A percentile compares a stretch with the other conserved stretches of the same genome.
These are phyloP conservation scores for Phytophthora ohioensis DNA, from an alignment of 352 stramenopile species.

Conservation along the genomic window DNA sequence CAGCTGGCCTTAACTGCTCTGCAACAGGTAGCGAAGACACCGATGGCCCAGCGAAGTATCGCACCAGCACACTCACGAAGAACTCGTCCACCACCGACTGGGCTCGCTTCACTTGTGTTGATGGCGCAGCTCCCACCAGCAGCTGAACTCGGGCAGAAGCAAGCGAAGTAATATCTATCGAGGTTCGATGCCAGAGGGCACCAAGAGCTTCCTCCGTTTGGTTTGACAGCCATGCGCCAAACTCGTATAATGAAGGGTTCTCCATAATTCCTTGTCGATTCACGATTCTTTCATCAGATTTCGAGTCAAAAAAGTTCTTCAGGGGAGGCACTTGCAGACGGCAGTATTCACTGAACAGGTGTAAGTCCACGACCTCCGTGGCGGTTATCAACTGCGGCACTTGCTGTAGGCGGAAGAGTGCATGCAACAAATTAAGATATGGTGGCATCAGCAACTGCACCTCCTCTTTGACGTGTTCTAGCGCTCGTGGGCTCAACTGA, in stretches of 20 bases:
- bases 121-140: conserved; percentile 22
- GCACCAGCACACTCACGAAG: conserved; percentile 35
- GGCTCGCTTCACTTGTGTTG: background rate
- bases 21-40: conserved; percentile 17
- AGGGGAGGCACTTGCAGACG: conserved; percentile 10
- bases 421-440: conserved; percentile 60
- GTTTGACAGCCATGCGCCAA: conserved; percentile 54
- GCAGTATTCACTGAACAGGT: conserved; percentile 49
- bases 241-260: conserved; percentile 27
- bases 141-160: conserved; percentile 48
- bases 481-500: conserved; percentile 35
- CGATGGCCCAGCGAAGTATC: conserved; percentile 47
- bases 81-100: conserved; percentile 29
- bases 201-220: conserved; percentile 55
- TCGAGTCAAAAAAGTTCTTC: background rate
- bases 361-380: conserved; percentile 53
- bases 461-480: conserved; percentile 48
- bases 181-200: conserved; percentile 47
- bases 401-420: conserved; percentile 66
- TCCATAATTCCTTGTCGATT: conserved; percentile 16
- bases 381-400: conserved; percentile 44
- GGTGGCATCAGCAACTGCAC: conserved; percentile 45
- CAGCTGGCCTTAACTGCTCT: conserved; percentile 6
- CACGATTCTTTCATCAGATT: background rate
- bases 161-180: conserved; percentile 43